Evolutionary conservation across 2,329 filamentous ascomycete genomes (phyloP), one percentile per base, ranked within the genome.

Genomic region (Pseudogymnoascus destructans): DNA sequence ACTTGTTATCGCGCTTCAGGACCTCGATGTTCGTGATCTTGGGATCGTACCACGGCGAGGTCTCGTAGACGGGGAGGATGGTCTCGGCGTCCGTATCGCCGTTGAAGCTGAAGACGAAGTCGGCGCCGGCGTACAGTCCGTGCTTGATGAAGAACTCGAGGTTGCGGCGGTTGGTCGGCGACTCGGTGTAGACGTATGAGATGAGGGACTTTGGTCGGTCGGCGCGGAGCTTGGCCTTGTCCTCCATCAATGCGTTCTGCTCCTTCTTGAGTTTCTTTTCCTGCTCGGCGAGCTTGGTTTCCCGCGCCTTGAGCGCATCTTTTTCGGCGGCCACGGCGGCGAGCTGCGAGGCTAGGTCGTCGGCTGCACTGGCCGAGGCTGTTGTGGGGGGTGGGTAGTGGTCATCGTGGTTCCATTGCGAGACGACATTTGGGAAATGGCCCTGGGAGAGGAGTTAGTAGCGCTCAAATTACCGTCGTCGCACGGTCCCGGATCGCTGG

Each of bases 151-250:
- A 58, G 57, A 58, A 58, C 32, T 58, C 46, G 40, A 57, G 32
- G 27, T 58, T 58, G 40, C 32, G 40, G 30, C 57, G 57, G 27
- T 36, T 36, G 11, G n/a, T 56, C 4, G 23, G 23, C 19, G 42
- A 55, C 17, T 52, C 49, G 21, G 56, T 62, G 35, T 62, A 36
- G 46, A 56, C 59, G 52, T 63, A 61, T 32, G 61, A 32, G 46
- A 52, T 52, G 46, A 52, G 46, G 9, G 46, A 52, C 9, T 52
- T 52, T 9, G 46, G 46, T 2, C 46, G 42, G n/a, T 49, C 42
- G 23, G 9, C n/a, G n/a, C 42, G 46, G n/a, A 52, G 23, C 23
- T 52, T 52, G 5, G 46, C 25, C 46, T 52, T 52, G 5, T 30
- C 46, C 25, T 30, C 46, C 25, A 17, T 52, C 46, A 52, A 52